A percentile compares a stretch with the other conserved stretches of the same genome.
Evolutionary conservation across 2,329 filamentous ascomycete species (phyloP).

Genomic region (Fusarium napiforme): DNA sequence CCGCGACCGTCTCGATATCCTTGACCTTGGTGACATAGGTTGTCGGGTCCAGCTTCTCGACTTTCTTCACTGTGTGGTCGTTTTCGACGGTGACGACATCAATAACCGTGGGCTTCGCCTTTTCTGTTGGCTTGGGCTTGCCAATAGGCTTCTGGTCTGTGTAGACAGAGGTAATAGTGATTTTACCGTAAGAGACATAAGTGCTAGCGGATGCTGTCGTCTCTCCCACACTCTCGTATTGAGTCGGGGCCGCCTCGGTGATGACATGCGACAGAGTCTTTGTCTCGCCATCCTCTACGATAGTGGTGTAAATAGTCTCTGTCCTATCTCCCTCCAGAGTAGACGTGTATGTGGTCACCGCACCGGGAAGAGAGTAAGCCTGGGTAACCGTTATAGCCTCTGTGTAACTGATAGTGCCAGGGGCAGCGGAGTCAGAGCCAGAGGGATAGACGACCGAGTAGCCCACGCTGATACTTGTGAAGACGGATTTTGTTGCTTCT

Average conservation of each 20-base stretch:
- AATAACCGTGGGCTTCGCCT: conserved; percentile 37
- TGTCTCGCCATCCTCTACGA: conserved; percentile 24
- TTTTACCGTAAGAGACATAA: conserved; percentile 39
- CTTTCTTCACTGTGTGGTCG: conserved; percentile 38
- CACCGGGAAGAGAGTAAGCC: conserved; percentile 18
- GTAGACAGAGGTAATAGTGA: conserved; percentile 40
- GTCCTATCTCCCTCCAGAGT: conserved; percentile 11
- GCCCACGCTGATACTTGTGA: conserved; percentile 18
- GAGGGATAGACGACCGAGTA: conserved; percentile 16
- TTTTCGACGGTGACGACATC: conserved; percentile 35
- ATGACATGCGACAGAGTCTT: conserved; percentile 9
- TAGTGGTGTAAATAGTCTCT: conserved; percentile 16
- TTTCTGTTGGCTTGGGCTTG: conserved; percentile 12
- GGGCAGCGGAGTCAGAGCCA: neutral
- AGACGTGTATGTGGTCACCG: conserved; percentile 1
- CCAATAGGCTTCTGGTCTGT: conserved; percentile 27
- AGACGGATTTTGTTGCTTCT: neutral
- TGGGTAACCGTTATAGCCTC: conserved; percentile 16
- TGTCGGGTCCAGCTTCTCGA: conserved; percentile 37
- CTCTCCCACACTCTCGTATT: conserved; percentile 29
- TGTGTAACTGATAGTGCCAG: conserved; percentile 4
- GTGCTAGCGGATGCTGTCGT: conserved; percentile 40
- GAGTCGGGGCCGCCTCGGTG: conserved; percentile 22
- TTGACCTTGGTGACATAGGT: conserved; percentile 36
- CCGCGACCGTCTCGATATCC: conserved; percentile 26